Percentiles rank a stretch among this genome's conserved stretches.
Conservation (phyloP, 768 basidiomycete genomes). For the Leccinum uliginosum region DNA sequence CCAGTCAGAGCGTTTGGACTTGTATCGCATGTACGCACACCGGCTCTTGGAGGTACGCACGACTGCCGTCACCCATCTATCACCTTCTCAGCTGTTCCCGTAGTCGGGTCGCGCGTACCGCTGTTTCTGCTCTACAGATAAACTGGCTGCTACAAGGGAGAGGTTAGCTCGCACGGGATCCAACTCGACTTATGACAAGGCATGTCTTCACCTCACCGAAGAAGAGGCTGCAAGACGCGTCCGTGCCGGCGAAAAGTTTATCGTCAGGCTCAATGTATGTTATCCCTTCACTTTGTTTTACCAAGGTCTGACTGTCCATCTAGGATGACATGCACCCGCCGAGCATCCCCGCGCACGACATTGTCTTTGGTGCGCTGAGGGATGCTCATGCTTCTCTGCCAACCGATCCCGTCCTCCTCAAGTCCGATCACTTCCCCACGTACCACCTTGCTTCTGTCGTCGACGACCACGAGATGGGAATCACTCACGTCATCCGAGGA, state of each 20-base stretch:
- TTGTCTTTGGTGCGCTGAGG: constrained; percentile 71
- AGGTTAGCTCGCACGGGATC: constrained; percentile 70
- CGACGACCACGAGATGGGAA: constrained; percentile 94
- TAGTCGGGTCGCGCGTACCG: constrained; percentile 89
- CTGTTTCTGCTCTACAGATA: constrained; percentile 85
- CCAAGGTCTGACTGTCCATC: not conserved
- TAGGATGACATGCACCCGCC: constrained; percentile 58
- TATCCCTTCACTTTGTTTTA: not conserved
- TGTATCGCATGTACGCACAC: constrained; percentile 72
- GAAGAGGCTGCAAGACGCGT: constrained; percentile 79
- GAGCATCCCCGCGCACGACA: constrained; percentile 51
- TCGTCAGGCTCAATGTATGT: constrained; percentile 85
- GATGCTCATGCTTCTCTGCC: constrained; percentile 76
- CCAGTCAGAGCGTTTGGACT: constrained; percentile 86
- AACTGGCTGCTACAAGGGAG: constrained; percentile 63
- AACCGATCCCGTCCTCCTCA: constrained; percentile 89
- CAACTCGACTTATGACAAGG: constrained; percentile 80
- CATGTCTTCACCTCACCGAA: constrained; percentile 80
- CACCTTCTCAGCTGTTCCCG: not conserved
- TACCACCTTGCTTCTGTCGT: constrained; percentile 96
- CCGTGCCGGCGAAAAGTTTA: constrained; percentile 69
- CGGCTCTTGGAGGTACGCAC: constrained; percentile 69
- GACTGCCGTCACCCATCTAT: not conserved
- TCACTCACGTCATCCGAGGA: constrained; percentile 92
- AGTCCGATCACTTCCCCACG: constrained; percentile 90